Percentiles rank a stretch among this genome's conserved stretches.
Evolutionary conservation across 164 flowering plant species (phyloP).

Genomic region (Stephania yunnanensis): DNA sequence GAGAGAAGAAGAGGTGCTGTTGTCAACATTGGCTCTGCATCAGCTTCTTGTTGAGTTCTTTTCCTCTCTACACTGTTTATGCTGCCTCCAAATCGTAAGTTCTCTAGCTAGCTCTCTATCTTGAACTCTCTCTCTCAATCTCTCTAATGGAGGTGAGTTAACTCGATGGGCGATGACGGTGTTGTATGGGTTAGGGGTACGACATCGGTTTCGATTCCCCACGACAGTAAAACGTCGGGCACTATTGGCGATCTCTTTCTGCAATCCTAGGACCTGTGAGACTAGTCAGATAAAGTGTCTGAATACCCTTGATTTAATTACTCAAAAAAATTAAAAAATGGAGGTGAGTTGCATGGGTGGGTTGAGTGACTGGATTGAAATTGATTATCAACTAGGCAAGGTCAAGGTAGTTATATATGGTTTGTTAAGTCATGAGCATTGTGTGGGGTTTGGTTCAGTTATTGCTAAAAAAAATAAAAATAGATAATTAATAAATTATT

Average conservation of each 20-base stretch:
- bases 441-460: not conserved
- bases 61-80: conserved; percentile 16
- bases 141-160: not conserved
- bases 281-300: no score
- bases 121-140: not conserved
- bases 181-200: no score
- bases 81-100: conserved; percentile 23
- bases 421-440: conserved; percentile 3
- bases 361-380: not conserved
- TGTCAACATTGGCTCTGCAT: conserved; percentile 15
- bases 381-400: not conserved
- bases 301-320: no score
- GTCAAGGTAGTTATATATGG: not conserved
- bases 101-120: not conserved
- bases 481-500: no score
- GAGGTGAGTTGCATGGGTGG: not conserved
- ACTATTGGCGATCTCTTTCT: no score
- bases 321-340: no score
- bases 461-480: no score
- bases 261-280: no score
- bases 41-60: conserved; percentile 9
- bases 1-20: conserved; percentile 22
- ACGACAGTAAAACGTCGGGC: no score
- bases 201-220: no score
- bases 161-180: no score